These are phyloP conservation scores for Epichloe brachyelytri DNA, from an alignment of 2,329 filamentous ascomycete genomes.

Conservation along the genomic window DNA sequence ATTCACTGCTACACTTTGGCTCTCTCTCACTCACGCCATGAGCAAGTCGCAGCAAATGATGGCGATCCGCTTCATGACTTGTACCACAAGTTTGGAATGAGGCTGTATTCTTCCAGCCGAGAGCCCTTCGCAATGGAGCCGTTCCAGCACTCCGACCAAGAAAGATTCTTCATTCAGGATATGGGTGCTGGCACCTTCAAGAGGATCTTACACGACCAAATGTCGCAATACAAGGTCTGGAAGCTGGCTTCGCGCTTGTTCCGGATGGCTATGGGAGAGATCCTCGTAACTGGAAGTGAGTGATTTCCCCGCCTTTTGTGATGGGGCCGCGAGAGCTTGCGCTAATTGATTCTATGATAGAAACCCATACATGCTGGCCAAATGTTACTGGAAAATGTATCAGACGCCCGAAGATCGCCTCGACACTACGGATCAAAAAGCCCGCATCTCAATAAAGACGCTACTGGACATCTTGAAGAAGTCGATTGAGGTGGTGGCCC, in stretches of 20 bases:
- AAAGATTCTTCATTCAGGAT: slow-evolving; percentile 42
- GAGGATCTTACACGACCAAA: slow-evolving; percentile 39
- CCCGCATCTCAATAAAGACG: slow-evolving; percentile 19
- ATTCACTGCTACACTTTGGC: slow-evolving; percentile 67
- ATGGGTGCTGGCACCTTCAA: slow-evolving; percentile 38
- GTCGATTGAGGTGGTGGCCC: slow-evolving; percentile 37
- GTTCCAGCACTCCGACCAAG: slow-evolving; percentile 42
- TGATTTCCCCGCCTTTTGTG: slow-evolving; percentile 5
- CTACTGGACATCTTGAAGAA: slow-evolving; percentile 38
- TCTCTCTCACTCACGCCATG: slow-evolving; percentile 39
- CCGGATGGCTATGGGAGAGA: slow-evolving; percentile 40
- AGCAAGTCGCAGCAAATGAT: slow-evolving; percentile 30
- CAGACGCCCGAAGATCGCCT: slow-evolving; percentile 32
- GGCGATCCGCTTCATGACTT: slow-evolving; percentile 43
- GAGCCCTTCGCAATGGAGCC: slow-evolving; percentile 52
- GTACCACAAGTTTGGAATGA: slow-evolving; percentile 48
- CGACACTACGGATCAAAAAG: slow-evolving; percentile 27
- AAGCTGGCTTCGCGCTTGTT: slow-evolving; percentile 46
- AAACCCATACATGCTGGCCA: slow-evolving; percentile 47
- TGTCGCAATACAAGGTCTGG: slow-evolving; percentile 48
- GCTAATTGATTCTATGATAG: slow-evolving; percentile 19
- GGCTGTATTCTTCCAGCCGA: slow-evolving; percentile 47
- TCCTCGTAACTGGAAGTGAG: slow-evolving; percentile 44
- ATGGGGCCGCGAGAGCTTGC: not conserved
- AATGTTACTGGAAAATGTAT: slow-evolving; percentile 53